phyloP scores from a whole-genome alignment of 257 asterid genomes.

The Thymus quinquecostatus region DNA sequence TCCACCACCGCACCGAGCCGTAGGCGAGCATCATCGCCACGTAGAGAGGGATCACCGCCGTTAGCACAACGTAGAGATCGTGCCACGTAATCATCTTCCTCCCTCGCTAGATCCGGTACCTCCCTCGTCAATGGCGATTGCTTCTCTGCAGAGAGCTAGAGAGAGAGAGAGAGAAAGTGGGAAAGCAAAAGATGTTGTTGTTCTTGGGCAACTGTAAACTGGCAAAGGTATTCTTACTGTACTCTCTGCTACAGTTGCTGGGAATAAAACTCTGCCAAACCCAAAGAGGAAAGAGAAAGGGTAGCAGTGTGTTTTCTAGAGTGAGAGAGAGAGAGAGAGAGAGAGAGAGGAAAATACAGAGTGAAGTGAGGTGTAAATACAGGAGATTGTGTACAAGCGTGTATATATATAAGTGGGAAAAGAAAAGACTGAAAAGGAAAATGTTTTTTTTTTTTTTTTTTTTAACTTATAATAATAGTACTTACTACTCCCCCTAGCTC shows the following conservation, averaged over 20 bases:
- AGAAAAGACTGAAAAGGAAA: conserved; percentile 9
- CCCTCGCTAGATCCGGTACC: conserved; percentile 7
- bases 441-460: neutral
- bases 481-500: too few species aligned
- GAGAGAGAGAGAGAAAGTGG: too few species aligned
- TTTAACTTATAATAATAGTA: too few species aligned
- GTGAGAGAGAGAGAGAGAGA: neutral
- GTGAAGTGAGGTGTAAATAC: conserved; percentile 10
- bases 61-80: conserved; percentile 83
- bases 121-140: neutral
- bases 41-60: conserved; percentile 82
- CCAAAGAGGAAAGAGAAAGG: conserved; percentile 19
- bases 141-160: neutral
- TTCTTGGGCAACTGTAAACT: neutral
- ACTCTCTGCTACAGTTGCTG: conserved; percentile 36
- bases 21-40: conserved; percentile 94
- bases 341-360: neutral
- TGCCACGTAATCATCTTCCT: conserved; percentile 69
- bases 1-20: conserved; percentile 98
- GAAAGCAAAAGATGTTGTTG: neutral
- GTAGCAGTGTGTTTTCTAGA: neutral
- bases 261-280: conserved; percentile 6
- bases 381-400: neutral
- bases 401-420: conserved; percentile 9
- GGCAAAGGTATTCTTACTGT: neutral